Percentiles rank a stretch among this genome's conserved stretches.
phyloP scores from a whole-genome alignment of 2,329 filamentous ascomycete species.

The Fonsecaea pugnacius region DNA sequence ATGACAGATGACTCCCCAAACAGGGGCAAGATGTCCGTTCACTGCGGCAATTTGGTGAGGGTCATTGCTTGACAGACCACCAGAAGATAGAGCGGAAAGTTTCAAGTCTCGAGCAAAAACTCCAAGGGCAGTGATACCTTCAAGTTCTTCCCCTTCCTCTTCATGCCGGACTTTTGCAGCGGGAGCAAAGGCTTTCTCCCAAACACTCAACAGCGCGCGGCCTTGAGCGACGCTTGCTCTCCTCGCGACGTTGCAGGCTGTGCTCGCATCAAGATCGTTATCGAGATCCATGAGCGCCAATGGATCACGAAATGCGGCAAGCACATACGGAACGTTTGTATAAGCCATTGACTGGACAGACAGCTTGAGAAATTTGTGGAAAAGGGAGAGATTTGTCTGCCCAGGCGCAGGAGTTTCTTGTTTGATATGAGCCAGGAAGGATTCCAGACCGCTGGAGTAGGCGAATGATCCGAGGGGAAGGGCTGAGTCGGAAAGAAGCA shows the following conservation, averaged over 20 bases:
- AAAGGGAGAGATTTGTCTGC: conserved; percentile 47
- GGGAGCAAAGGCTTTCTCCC: conserved; percentile 52
- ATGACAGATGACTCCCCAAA: conserved; percentile 62
- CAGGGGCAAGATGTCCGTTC: conserved; percentile 63
- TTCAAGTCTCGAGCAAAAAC: conserved; percentile 48
- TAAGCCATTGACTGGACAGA: conserved; percentile 62
- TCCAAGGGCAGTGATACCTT: conserved; percentile 42
- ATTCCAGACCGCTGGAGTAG: conserved; percentile 68
- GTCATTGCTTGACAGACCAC: conserved; percentile 34
- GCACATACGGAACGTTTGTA: conserved; percentile 64
- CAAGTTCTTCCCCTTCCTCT: conserved; percentile 20
- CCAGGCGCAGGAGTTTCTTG: conserved; percentile 39
- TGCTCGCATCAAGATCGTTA: conserved; percentile 67
- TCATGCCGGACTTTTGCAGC: conserved; percentile 21
- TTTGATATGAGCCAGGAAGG: conserved; percentile 64
- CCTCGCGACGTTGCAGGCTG: conserved; percentile 65
- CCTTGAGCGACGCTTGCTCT: conserved; percentile 66
- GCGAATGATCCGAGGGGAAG: conserved; percentile 68
- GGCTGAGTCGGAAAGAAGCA: conserved; percentile 67
- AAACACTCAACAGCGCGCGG: conserved; percentile 62
- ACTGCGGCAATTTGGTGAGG: conserved; percentile 34
- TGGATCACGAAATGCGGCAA: conserved; percentile 59
- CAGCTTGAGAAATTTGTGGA: conserved; percentile 61
- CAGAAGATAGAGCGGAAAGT: conserved; percentile 38
- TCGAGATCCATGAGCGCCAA: conserved; percentile 58